Conservation (phyloP, 352 stramenopile genomes). For the Phytophthora boehmeriae region DNA sequence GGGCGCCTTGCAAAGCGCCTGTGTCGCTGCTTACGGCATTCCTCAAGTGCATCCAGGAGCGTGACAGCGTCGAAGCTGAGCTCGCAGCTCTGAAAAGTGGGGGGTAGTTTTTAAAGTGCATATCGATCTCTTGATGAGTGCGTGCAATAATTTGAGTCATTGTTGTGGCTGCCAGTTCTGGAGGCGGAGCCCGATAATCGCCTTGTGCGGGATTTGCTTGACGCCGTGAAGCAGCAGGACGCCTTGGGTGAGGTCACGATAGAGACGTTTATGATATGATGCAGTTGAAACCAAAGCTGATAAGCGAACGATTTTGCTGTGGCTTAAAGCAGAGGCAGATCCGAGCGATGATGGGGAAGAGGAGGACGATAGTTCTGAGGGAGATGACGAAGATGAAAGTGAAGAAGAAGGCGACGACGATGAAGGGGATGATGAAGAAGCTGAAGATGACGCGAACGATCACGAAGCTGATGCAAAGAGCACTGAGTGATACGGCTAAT, state of each 20-base stretch:
- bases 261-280: background rate
- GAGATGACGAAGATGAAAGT: slow-evolving; percentile 63
- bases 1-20: slow-evolving; percentile 63
- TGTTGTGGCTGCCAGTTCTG: slow-evolving; percentile 46
- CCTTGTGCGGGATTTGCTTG: slow-evolving; percentile 68
- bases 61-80: slow-evolving; percentile 59
- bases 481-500: slow-evolving; percentile 15
- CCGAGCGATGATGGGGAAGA: slow-evolving; percentile 34
- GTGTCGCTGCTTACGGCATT: slow-evolving; percentile 63
- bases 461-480: slow-evolving; percentile 32
- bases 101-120: slow-evolving; percentile 1
- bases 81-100: slow-evolving; percentile 52
- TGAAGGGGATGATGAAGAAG: slow-evolving; percentile 25
- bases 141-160: background rate
- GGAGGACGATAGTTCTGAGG: slow-evolving; percentile 59
- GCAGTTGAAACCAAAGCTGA: background rate
- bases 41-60: slow-evolving; percentile 60
- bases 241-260: slow-evolving; percentile 37
- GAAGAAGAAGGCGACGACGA: slow-evolving; percentile 28
- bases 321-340: slow-evolving; percentile 32
- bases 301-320: background rate
- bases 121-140: background rate
- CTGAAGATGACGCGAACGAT: slow-evolving; percentile 26
- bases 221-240: slow-evolving; percentile 64
- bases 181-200: slow-evolving; percentile 60